These are phyloP conservation scores for Cladophialophora immunda DNA, from an alignment of 2,329 filamentous ascomycete genomes.

Conservation along the genomic window DNA sequence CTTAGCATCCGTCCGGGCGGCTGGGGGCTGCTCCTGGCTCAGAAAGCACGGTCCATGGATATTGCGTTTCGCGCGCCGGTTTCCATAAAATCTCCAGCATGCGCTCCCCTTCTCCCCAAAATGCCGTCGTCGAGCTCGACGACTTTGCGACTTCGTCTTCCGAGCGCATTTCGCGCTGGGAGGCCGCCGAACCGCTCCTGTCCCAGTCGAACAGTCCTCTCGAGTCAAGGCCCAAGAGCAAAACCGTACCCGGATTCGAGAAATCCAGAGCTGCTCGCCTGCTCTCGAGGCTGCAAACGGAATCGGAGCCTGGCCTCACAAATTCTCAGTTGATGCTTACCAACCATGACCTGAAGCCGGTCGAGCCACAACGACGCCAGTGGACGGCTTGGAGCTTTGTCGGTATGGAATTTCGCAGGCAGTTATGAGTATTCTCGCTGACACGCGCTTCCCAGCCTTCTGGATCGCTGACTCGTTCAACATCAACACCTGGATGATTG, in stretches of 20 bases:
- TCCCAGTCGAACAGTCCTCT: neutral
- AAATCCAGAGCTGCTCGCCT: constrained; percentile 20
- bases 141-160: constrained; percentile 13
- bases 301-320: constrained; percentile 78
- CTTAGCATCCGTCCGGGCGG: too few relatives aligned
- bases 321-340: constrained; percentile 56
- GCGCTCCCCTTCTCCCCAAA: neutral
- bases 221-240: neutral
- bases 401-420: constrained; percentile 61
- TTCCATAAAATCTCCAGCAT: neutral
- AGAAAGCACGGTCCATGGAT: too few relatives aligned
- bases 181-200: constrained; percentile 14
- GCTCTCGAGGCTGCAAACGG: constrained; percentile 72
- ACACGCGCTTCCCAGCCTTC: constrained; percentile 63
- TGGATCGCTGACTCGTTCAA: constrained; percentile 53
- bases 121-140: constrained; percentile 11
- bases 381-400: constrained; percentile 51
- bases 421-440: constrained; percentile 59
- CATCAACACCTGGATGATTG: constrained; percentile 51
- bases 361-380: constrained; percentile 50
- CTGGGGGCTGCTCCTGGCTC: neutral
- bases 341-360: constrained; percentile 53
- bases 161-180: neutral
- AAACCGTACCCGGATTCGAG: constrained; percentile 14
- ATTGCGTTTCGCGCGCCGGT: neutral